These are phyloP conservation scores for Mycena haematopus DNA, from an alignment of 768 basidiomycete species.

Conservation along the genomic window DNA sequence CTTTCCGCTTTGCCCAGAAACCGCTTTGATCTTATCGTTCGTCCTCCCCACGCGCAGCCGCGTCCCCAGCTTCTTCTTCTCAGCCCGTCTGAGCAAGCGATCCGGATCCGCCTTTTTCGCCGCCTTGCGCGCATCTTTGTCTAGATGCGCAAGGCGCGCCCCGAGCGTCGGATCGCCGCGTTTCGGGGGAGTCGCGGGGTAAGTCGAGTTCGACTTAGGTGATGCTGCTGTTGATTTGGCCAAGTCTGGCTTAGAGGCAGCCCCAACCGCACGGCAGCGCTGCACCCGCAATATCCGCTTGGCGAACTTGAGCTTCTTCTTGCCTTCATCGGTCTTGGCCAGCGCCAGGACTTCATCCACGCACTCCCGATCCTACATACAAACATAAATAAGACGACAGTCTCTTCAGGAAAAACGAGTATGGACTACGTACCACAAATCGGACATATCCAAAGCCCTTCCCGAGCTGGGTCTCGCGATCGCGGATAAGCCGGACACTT, in stretches of 20 bases:
- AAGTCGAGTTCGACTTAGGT: slow-evolving; percentile 30
- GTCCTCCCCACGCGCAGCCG: slow-evolving; percentile 40
- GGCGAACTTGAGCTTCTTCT: slow-evolving; percentile 80
- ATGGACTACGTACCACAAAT: slow-evolving; percentile 65
- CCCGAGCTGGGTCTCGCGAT: slow-evolving; percentile 90
- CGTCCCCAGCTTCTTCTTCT: slow-evolving; percentile 85
- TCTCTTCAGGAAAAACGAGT: slow-evolving; percentile 3
- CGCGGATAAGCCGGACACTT: slow-evolving; percentile 86
- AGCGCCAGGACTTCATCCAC: slow-evolving; percentile 92
- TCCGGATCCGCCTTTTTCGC: slow-evolving; percentile 82
- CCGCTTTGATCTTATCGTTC: slow-evolving; percentile 26
- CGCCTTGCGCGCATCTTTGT: slow-evolving; percentile 87
- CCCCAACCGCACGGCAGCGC: slow-evolving; percentile 78
- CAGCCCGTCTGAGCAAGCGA: slow-evolving; percentile 81
- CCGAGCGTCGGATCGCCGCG: slow-evolving; percentile 88
- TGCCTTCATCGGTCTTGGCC: slow-evolving; percentile 49
- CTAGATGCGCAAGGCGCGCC: slow-evolving; percentile 73
- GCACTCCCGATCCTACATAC: slow-evolving; percentile 79
- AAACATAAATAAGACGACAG: slow-evolving; percentile 9
- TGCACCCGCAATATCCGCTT: slow-evolving; percentile 93
- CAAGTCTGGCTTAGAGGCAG: slow-evolving; percentile 34
- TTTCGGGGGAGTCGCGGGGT: slow-evolving; percentile 44
- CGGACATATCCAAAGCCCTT: slow-evolving; percentile 96
- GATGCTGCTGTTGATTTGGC: slow-evolving; percentile 27
- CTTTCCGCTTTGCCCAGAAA: slow-evolving; percentile 24